phyloP scores from a whole-genome alignment of 192 early-diverging fungal genomes.

The Backusella luteola region DNA sequence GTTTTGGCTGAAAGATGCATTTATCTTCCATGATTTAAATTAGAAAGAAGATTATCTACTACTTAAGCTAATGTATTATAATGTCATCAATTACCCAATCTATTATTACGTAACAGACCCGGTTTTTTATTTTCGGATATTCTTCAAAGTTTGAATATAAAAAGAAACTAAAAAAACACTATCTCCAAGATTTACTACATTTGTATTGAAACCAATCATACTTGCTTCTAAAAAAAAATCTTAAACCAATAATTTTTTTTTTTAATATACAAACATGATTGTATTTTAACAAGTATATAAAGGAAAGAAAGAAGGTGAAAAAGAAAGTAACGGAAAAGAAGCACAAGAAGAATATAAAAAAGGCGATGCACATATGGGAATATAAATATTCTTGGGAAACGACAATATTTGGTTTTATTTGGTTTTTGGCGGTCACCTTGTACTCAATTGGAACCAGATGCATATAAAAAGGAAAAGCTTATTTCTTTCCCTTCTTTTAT shows the following conservation, averaged over 20 bases:
- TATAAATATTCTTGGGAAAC: not conserved
- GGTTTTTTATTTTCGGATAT: not conserved
- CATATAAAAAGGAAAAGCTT: not conserved
- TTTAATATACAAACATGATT: too few species aligned
- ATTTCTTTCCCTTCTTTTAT: not conserved
- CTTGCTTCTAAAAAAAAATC: not conserved
- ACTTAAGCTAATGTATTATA: too few species aligned
- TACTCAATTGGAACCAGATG: not conserved
- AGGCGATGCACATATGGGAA: not conserved
- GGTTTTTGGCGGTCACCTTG: slow-evolving; percentile 3
- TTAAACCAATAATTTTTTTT: too few species aligned
- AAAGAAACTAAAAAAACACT: not conserved
- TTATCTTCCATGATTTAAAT: too few species aligned
- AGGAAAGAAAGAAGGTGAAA: too few species aligned
- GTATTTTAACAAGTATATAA: too few species aligned
- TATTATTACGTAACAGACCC: too few species aligned
- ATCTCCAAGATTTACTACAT: not conserved
- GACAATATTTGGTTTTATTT: not conserved
- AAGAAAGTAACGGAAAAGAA: too few species aligned
- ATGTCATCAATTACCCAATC: too few species aligned
- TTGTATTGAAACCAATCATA: not conserved
- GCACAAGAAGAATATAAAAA: too few species aligned
- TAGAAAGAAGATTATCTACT: too few species aligned
- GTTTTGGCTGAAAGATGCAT: too few species aligned
- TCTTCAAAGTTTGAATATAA: not conserved